Percentiles rank a stretch among this genome's conserved stretches.
These are phyloP conservation scores for Eutrema heterophyllum DNA, from an alignment of 345 rosid species.

Conservation along the genomic window DNA sequence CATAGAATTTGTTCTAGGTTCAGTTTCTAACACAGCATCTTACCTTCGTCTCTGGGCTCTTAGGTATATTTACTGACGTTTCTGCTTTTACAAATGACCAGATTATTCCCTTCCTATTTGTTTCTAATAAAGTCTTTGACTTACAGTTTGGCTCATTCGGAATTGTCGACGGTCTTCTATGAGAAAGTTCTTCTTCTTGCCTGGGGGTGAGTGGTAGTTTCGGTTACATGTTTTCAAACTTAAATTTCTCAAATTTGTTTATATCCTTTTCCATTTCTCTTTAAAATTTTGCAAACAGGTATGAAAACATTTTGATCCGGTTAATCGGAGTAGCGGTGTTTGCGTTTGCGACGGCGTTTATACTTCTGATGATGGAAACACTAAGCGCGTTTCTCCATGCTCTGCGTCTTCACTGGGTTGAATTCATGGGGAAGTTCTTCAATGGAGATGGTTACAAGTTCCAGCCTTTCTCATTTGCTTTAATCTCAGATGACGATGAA, in stretches of 20 bases:
- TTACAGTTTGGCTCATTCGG: conserved; percentile 93
- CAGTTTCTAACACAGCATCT: conserved; percentile 97
- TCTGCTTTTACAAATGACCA: not conserved
- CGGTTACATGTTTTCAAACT: not conserved
- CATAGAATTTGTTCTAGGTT: conserved; percentile 90
- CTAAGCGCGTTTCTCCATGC: conserved; percentile 97
- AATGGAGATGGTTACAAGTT: conserved; percentile 94
- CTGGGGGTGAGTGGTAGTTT: conserved; percentile 69
- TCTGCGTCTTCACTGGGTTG: conserved; percentile 98
- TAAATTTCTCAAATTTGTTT: not conserved
- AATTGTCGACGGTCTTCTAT: conserved; percentile 87
- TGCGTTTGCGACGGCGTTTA: conserved; percentile 91
- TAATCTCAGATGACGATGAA: conserved; percentile 59
- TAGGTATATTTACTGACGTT: conserved; percentile 43
- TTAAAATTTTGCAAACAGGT: conserved; percentile 42
- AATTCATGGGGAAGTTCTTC: conserved; percentile 87
- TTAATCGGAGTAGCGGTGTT: conserved; percentile 77
- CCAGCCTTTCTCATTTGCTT: conserved; percentile 78
- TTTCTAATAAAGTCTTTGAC: conserved; percentile 12
- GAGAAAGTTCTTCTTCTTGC: conserved; percentile 96
- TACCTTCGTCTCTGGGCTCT: conserved; percentile 99
- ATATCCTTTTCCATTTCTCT: too few species aligned
- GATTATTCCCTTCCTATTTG: not conserved
- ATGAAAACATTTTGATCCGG: conserved; percentile 64
- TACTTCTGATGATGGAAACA: conserved; percentile 94